Conservation (phyloP, 345 rosid genomes). For the Noccaea caerulescens region DNA sequence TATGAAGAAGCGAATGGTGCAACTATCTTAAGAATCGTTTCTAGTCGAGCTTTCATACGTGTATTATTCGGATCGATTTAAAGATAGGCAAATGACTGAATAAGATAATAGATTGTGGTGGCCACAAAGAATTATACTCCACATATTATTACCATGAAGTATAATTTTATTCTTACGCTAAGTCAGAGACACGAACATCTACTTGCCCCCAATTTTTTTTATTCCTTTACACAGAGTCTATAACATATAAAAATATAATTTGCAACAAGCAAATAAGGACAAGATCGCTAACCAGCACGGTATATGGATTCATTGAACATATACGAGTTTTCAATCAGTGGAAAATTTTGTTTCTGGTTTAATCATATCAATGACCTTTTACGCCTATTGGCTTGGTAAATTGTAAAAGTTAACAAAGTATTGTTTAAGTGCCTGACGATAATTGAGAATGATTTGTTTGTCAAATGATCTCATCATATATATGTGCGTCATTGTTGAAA, state of each 20-base stretch:
- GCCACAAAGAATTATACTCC: constrained; percentile 20
- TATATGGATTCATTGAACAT: constrained; percentile 43
- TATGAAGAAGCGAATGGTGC: constrained; percentile 29
- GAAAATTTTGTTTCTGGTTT: constrained; percentile 1
- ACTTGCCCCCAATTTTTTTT: constrained; percentile 34
- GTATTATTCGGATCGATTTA: constrained; percentile 31
- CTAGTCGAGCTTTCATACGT: constrained; percentile 36
- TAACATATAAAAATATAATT: background rate
- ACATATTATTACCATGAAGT: constrained; percentile 20
- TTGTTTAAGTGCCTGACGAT: constrained; percentile 27
- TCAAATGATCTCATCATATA: constrained; percentile 21
- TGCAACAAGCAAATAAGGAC: constrained; percentile 33
- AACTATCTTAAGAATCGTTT: constrained; percentile 33
- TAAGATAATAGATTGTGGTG: constrained; percentile 10
- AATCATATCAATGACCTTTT: constrained; percentile 29
- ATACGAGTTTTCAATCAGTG: constrained; percentile 18
- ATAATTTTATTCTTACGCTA: constrained; percentile 41
- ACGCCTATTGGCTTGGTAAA: constrained; percentile 20
- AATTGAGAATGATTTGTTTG: constrained; percentile 29
- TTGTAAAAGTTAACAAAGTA: constrained; percentile 30
- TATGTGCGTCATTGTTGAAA: constrained; percentile 3
- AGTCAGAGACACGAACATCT: constrained; percentile 34
- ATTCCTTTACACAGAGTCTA: constrained; percentile 20
- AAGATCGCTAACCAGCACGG: constrained; percentile 28
- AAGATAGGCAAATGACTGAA: background rate